A percentile compares a stretch with the other conserved stretches of the same genome.
These are phyloP conservation scores for Silene uniflora DNA, from an alignment of 148 eudicot species.

Conservation along the genomic window DNA sequence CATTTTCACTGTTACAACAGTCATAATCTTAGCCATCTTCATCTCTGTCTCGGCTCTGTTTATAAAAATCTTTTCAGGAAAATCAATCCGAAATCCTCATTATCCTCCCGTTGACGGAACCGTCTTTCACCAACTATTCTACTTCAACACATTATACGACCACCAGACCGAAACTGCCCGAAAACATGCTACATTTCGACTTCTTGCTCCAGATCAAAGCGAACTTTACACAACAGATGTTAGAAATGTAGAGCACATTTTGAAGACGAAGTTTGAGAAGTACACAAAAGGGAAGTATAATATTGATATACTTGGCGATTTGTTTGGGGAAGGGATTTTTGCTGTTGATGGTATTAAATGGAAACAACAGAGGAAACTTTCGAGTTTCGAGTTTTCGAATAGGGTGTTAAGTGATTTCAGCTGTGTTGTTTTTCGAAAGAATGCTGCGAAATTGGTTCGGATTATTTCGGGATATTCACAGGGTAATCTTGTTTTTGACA, in stretches of 20 bases:
- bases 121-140: slow-evolving; percentile 43
- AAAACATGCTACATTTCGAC: slow-evolving; percentile 50
- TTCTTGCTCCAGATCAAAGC: slow-evolving; percentile 54
- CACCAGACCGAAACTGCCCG: slow-evolving; percentile 41
- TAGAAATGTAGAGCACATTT: slow-evolving; percentile 61
- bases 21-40: slow-evolving; percentile 21
- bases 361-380: slow-evolving; percentile 65
- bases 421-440: slow-evolving; percentile 53
- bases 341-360: slow-evolving; percentile 61
- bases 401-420: slow-evolving; percentile 72
- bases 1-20: slow-evolving; percentile 29
- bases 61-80: slow-evolving; percentile 42
- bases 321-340: slow-evolving; percentile 82
- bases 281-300: slow-evolving; percentile 50
- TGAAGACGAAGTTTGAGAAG: slow-evolving; percentile 53
- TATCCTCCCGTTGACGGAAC: slow-evolving; percentile 68
- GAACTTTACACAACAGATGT: slow-evolving; percentile 60
- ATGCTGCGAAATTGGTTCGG: slow-evolving; percentile 46
- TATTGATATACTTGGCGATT: slow-evolving; percentile 35
- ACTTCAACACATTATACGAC: slow-evolving; percentile 50
- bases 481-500: slow-evolving; percentile 37
- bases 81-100: slow-evolving; percentile 39
- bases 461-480: slow-evolving; percentile 24
- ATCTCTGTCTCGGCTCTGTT: slow-evolving; percentile 25
- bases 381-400: slow-evolving; percentile 71